Evolutionary conservation across 2,329 filamentous ascomycete genomes (phyloP), one percentile per base, ranked within the genome.

Genomic region (Colletotrichum sp.): DNA sequence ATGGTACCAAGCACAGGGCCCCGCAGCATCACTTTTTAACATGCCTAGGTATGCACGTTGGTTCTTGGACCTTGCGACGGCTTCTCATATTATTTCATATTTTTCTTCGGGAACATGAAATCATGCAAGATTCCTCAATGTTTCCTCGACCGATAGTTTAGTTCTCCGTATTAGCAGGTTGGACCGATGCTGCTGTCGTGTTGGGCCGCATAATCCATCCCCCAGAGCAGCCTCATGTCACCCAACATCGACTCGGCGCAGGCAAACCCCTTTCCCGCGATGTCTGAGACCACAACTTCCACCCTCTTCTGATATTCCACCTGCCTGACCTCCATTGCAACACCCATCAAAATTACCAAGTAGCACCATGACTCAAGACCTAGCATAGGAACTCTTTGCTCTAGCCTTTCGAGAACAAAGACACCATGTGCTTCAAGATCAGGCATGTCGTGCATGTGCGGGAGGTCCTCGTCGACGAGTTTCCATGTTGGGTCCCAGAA

Each of bases 401-500:
- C 70, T n/a, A 76, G 25, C 11, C 64, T 64, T 59, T 73, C 73
- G 8, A 72, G 57, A 16, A 65, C 34, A 25, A 73, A 32, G 6
- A 61, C 15, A 8, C 32, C 64, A 29, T 69, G 49, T 8, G 64
- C 59, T 29, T 76, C 73, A 11, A 69, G 44, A 12, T 76, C 36
- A 15, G 44, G 27, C 64, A 73, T 30, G 13, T 69, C 34, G 19
- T 22, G 25, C 22, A 69, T 36, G 22, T n/a, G 25, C 16, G 73
- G 73, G 57, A 76, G 32, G 34, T 69, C 34, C 19, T 69, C 44
- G 34, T 69, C 73, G 13, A 76, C 22, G 13, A 76, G 70, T 12
- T 65, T 73, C 73, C 73, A 76, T 2, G 61, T 39, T 2, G 73
- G 70, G 22, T 73, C 73, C 44, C 57, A 69, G 16, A 76, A 76